phyloP scores from a whole-genome alignment of 2,329 filamentous ascomycete genomes.

The Juglanconis oblonga region DNA sequence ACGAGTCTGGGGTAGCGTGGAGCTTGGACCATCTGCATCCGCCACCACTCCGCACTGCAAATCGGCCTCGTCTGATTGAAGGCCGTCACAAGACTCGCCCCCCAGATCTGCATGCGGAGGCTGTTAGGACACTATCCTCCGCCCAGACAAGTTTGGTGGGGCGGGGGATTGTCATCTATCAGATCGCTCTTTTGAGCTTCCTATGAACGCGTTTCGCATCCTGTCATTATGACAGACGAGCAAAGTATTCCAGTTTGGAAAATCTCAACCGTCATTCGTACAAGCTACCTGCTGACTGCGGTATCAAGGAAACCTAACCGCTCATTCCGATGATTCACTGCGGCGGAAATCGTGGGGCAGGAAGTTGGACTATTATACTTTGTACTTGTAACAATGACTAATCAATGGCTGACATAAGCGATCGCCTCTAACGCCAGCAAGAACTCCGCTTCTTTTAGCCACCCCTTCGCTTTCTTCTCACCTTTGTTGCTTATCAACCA shows the following conservation, averaged over 20 bases:
- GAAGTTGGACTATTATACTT: too few relatives aligned
- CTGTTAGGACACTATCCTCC: neutral
- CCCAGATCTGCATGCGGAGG: neutral
- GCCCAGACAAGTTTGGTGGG: neutral
- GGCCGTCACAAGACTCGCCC: constrained; percentile 7
- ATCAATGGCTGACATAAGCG: neutral
- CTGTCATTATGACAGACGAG: neutral
- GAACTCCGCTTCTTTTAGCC: neutral
- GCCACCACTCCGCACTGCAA: neutral
- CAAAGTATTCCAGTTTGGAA: too few relatives aligned
- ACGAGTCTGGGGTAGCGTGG: constrained; percentile 17
- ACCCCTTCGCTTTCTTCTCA: neutral
- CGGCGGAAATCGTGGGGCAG: too few relatives aligned
- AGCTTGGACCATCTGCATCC: neutral
- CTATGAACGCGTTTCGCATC: neutral
- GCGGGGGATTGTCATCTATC: neutral
- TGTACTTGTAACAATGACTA: too few relatives aligned
- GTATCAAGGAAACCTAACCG: too few relatives aligned
- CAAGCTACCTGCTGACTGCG: too few relatives aligned
- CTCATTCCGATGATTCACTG: too few relatives aligned
- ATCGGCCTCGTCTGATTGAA: constrained; percentile 15
- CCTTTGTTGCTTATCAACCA: neutral
- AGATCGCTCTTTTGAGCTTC: neutral
- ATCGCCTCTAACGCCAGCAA: neutral
- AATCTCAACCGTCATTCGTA: too few relatives aligned